These are phyloP conservation scores for Penicillium sp. DNA, from an alignment of 2,329 filamentous ascomycete species.

Conservation along the genomic window DNA sequence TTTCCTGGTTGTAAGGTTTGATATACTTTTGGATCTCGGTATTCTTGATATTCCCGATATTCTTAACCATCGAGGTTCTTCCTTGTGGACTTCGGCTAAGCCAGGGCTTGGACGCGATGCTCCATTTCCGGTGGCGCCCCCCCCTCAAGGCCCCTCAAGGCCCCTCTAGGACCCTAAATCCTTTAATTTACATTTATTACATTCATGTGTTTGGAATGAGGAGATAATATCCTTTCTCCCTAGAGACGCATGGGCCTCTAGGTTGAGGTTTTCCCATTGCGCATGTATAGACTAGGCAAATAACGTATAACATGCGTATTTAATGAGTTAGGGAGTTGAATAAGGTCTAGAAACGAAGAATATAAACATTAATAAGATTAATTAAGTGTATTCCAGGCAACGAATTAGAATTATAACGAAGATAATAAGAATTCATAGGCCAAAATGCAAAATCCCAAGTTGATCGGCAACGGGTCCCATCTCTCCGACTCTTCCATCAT, in stretches of 20 bases:
- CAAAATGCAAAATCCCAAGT: conserved; percentile 1
- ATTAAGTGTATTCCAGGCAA: not conserved
- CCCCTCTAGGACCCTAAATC: not conserved
- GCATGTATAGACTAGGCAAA: not conserved
- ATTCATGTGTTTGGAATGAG: conserved; percentile 6
- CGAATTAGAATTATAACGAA: not conserved
- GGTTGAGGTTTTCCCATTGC: not conserved
- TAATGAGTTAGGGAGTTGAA: not conserved
- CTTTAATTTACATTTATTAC: not conserved
- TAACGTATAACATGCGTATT: not conserved
- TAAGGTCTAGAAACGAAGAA: not conserved
- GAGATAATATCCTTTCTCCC: not conserved
- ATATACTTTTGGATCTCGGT: not conserved
- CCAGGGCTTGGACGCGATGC: conserved; percentile 10
- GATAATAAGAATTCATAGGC: not conserved
- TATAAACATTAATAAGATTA: not conserved
- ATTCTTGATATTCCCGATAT: not conserved
- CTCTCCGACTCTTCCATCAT: conserved; percentile 27
- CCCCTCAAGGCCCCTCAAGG: not conserved
- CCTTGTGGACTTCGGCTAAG: conserved; percentile 6
- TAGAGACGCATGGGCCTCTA: not conserved
- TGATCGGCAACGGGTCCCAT: conserved; percentile 21
- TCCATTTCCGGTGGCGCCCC: not conserved
- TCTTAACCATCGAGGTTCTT: too few relatives aligned
- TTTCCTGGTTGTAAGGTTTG: not conserved